Conservation (phyloP, 2,329 filamentous ascomycete genomes). For the Rutstroemia sp. region DNA sequence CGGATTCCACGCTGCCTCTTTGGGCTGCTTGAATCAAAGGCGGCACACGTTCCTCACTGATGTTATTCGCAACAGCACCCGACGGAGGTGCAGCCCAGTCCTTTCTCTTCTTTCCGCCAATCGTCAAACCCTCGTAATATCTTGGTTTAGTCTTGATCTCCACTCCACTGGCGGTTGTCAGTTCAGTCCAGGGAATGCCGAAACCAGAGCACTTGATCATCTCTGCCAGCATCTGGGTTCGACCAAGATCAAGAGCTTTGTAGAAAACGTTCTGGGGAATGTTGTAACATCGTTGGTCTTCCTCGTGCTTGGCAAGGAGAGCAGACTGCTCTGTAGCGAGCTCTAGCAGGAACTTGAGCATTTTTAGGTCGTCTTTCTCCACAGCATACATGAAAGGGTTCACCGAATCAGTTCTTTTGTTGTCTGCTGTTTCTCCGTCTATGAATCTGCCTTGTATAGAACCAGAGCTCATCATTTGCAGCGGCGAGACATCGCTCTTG, state of each 20-base stretch:
- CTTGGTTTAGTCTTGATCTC: constrained; percentile 56
- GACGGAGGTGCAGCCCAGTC: constrained; percentile 69
- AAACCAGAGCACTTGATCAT: constrained; percentile 61
- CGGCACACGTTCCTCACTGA: constrained; percentile 39
- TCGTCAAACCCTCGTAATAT: constrained; percentile 70
- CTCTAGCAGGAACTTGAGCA: constrained; percentile 25
- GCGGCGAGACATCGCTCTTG: constrained; percentile 53
- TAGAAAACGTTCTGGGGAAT: constrained; percentile 33
- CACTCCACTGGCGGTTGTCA: constrained; percentile 59
- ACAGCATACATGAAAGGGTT: constrained; percentile 20
- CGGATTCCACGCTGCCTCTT: constrained; percentile 52
- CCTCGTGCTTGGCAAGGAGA: constrained; percentile 20
- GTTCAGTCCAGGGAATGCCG: constrained; percentile 59
- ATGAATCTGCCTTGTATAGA: constrained; percentile 27
- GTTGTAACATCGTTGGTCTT: constrained; percentile 24
- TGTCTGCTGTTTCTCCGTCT: not conserved
- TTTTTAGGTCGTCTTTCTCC: constrained; percentile 17
- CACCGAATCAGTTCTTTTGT: not conserved
- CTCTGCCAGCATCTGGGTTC: constrained; percentile 50
- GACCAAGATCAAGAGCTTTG: constrained; percentile 39
- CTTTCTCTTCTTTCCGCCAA: constrained; percentile 64
- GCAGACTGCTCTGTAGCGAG: constrained; percentile 21
- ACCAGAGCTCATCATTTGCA: constrained; percentile 39
- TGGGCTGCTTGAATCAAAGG: constrained; percentile 54
- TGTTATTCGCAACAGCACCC: constrained; percentile 33